phyloP scores from a whole-genome alignment of 768 basidiomycete genomes.

The Leccinellum albellum region DNA sequence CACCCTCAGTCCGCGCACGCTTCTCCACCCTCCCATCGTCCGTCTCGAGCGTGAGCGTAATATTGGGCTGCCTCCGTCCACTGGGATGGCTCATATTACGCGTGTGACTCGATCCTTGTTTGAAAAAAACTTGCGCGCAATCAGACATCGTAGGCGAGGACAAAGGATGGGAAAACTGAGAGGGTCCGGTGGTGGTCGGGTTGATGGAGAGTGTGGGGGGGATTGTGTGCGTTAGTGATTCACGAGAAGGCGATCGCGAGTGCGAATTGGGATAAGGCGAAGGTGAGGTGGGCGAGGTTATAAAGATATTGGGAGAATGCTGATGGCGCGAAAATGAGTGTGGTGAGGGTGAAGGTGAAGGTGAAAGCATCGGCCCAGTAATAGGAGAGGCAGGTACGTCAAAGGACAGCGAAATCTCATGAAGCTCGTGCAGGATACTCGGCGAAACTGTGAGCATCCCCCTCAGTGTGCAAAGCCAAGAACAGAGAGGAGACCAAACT shows the following conservation, averaged over 20 bases:
- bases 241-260: slow-evolving; percentile 19
- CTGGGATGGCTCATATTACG: slow-evolving; percentile 29
- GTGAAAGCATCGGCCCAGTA: slow-evolving; percentile 16
- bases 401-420: slow-evolving; percentile 27
- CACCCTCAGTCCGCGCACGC: slow-evolving; percentile 20
- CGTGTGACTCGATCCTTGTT: slow-evolving; percentile 9
- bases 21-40: slow-evolving; percentile 24
- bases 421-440: slow-evolving; percentile 25
- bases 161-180: slow-evolving; percentile 17
- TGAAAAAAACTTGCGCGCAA: slow-evolving; percentile 9
- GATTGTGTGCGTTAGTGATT: slow-evolving; percentile 9
- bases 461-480: slow-evolving; percentile 1
- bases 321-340: slow-evolving; percentile 11
- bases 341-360: slow-evolving; percentile 29
- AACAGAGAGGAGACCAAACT: background rate
- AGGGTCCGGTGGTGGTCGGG: background rate
- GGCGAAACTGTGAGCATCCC: slow-evolving; percentile 14
- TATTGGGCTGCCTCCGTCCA: slow-evolving; percentile 30
- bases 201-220: slow-evolving; percentile 14
- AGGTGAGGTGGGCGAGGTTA: slow-evolving; percentile 60
- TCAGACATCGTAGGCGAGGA: slow-evolving; percentile 29
- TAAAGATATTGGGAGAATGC: slow-evolving; percentile 62
- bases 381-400: slow-evolving; percentile 16
- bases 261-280: slow-evolving; percentile 24
- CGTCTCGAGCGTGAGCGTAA: slow-evolving; percentile 26